Base-by-base conservation (phyloP, 345 rosid species). In the Rhizophora apiculata region DNA sequence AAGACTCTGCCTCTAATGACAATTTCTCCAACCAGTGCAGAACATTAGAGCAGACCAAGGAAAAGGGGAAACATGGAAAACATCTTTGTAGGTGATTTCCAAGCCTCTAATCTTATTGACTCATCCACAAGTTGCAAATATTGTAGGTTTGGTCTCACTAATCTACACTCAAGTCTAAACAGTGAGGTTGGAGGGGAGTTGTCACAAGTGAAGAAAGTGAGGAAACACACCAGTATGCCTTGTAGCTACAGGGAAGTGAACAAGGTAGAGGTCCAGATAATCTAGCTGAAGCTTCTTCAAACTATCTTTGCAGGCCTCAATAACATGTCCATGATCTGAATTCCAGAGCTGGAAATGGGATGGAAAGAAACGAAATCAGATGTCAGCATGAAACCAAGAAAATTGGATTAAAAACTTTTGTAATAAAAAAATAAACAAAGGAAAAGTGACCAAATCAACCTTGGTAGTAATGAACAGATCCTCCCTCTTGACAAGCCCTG, bases 271-370 rank as follows among this genome's bases (percentile, higher is more conserved):
- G 68, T 93, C 98, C 54, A 93, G 86, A 72, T 91, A 93, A 68
- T 93, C 91, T 51, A 91, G 88, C 83, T 77, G 91, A 60, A 93
- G 96, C 77, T 93, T 91, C 79, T 91, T 88, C 67, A 91, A 82
- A 77, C 98, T 91, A 74, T 83, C 92, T 72, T 85, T 88, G 80
- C 94, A 93, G 4, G 97, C 97, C 82, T 91, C 97, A 8, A 82
- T 53, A 51, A 86, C 94, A 78, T 93, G 98, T 6, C 93, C 93
- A 55, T 93, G 98, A 66, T 93, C 96, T n/a, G 97, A 89, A 74
- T 91, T 93, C 98, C 98, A 93, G 16, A 93, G 89, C 98, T 93
- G 87, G 63, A 62, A 30, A 10, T 22, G 46, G 1, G 21, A 29
- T 5, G 19, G 19, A 59, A 37, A 49, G 18, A 60, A 68, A 29